Conservation (phyloP, 768 basidiomycete species). For the Suillus subalutaceus region DNA sequence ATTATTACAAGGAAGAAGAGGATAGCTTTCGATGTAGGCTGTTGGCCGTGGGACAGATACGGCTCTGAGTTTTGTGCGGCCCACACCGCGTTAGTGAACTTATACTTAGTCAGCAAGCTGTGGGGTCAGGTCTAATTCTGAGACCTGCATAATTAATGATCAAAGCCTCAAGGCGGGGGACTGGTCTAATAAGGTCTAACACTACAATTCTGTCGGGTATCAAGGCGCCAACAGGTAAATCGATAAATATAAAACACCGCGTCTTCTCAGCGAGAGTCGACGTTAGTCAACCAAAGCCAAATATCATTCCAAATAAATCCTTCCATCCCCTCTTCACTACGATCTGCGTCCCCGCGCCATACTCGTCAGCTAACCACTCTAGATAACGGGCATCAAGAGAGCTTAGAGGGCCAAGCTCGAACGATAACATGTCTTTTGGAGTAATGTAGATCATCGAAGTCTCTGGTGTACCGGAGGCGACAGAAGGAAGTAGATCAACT, state of each 20-base stretch:
- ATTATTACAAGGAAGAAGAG: neutral
- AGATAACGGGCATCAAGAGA: constrained; percentile 70
- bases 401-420: constrained; percentile 78
- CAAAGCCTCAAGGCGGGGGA: neutral
- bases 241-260: constrained; percentile 5
- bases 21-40: constrained; percentile 1
- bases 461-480: constrained; percentile 18
- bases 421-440: constrained; percentile 64
- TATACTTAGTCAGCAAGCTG: constrained; percentile 8
- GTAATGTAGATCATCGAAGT: constrained; percentile 47
- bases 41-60: constrained; percentile 4
- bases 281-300: constrained; percentile 40
- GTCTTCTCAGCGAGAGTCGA: neutral
- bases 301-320: constrained; percentile 46
- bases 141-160: neutral
- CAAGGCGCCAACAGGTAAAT: neutral
- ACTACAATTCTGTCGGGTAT: neutral
- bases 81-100: neutral
- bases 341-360: constrained; percentile 47
- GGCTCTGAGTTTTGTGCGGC: neutral
- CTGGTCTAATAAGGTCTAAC: neutral
- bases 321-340: constrained; percentile 50
- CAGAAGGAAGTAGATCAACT: constrained; percentile 28
- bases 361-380: constrained; percentile 76
- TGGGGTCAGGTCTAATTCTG: neutral